Base-by-base conservation (phyloP, 352 stramenopile species). In the Phytopythium boreale region DNA sequence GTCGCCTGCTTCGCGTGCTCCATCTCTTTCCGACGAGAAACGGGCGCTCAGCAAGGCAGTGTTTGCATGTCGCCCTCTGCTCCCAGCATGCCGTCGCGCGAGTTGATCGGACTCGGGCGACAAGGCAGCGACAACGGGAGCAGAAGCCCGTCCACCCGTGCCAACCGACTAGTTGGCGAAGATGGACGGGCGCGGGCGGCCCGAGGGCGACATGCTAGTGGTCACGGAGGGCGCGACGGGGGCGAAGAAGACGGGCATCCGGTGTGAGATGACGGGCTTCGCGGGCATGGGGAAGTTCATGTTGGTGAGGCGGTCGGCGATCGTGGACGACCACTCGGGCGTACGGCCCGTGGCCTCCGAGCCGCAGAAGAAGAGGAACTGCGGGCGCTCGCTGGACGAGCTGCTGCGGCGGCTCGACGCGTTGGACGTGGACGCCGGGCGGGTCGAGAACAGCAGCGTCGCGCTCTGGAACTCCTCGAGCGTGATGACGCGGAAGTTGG, bases 341-440 rank as follows among this genome's bases (percentile, higher is more conserved):
- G 64, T 37, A 62, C 20, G 59, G 34, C 58, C 44, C 19, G 47
- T 56, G 31, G 26, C 26, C 44, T 92, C 83, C n/a, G 70, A 80
- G 44, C 83, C 83, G 43, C 80, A 90, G 69, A 92, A 92, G 74
- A 92, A 88, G 64, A 90, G 76, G 69, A 92, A 89, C 69, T 89
- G 80, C 49, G 73, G 79, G 2, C 68, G 74, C 62, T 90, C 83
- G 41, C 56, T 49, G 47, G 69, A 53, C n/a, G 76, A 80, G 68
- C 80, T 88, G 24, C 62, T 63, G 51, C 67, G 63, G 41, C 66
- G 58, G 31, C 61, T 67, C 37, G 75, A 76, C 12, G 62, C 68
- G 12, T 50, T 37, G 39, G 60, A 19, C 58, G 63, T 63, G 29
- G 34, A 34, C 47, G 47, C 47, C 47, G 47, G 24, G 4, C 47